These are phyloP conservation scores for Datura wrightii DNA, from an alignment of 257 asterid genomes.

Conservation along the genomic window DNA sequence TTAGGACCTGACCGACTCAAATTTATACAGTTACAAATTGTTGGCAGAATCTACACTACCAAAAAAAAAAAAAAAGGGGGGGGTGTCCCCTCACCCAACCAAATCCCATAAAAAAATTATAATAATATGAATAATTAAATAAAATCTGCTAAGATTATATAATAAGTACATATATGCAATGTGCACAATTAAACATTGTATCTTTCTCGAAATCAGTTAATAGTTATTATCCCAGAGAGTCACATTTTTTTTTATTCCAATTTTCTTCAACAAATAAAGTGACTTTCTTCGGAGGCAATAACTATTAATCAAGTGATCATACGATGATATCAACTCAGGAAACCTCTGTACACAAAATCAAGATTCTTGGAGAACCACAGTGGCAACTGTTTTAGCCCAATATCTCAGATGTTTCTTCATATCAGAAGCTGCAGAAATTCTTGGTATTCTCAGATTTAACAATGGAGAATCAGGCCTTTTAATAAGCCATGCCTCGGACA, in stretches of 20 bases:
- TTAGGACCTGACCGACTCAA: conserved; percentile 17
- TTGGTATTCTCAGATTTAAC: conserved; percentile 50
- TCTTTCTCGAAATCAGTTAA: too few relatives aligned
- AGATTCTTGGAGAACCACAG: conserved; percentile 52
- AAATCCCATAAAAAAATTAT: background rate
- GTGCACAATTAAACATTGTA: background rate
- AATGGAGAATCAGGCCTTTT: conserved; percentile 56
- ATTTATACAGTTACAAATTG: conserved; percentile 29
- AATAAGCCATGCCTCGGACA: conserved; percentile 68
- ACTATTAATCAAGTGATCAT: background rate
- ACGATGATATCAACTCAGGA: too few relatives aligned
- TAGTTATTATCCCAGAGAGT: too few relatives aligned
- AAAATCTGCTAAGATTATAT: background rate
- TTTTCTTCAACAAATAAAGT: background rate
- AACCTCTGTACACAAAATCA: background rate
- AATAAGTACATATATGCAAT: too few relatives aligned
- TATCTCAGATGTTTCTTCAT: conserved; percentile 69
- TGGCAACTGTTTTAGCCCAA: conserved; percentile 75
- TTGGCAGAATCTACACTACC: background rate
- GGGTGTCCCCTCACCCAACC: background rate
- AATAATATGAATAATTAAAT: background rate
- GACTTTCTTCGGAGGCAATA: background rate
- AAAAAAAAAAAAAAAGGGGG: background rate
- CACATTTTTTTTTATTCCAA: too few relatives aligned
- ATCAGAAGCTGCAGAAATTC: conserved; percentile 47